Evolutionary conservation across 179 eudicot genomes (phyloP).

Genomic region (Spinacia oleracea): DNA sequence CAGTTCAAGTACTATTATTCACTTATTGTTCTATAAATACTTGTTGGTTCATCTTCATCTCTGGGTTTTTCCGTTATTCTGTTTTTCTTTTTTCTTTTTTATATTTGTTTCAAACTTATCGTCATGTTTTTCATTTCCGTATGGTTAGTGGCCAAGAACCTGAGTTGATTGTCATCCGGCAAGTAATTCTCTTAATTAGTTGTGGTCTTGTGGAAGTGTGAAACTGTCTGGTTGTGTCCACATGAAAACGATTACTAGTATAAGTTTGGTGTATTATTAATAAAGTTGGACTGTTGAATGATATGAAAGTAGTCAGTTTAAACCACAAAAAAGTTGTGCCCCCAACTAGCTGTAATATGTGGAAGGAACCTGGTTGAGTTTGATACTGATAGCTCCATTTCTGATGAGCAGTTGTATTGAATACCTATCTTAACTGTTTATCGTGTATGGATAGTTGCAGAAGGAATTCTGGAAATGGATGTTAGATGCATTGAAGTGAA

Average conservation of each 20-base stretch:
- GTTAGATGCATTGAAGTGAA: background rate
- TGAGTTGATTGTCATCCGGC: background rate
- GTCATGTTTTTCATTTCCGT: background rate
- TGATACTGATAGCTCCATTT: background rate
- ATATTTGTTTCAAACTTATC: background rate
- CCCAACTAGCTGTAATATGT: background rate
- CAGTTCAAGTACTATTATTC: background rate
- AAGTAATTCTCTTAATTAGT: background rate
- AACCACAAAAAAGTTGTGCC: background rate
- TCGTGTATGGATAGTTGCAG: background rate
- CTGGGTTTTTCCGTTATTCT: background rate
- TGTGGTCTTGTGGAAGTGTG: background rate
- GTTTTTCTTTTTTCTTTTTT: too few relatives aligned
- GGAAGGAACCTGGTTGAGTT: background rate
- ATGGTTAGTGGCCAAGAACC: background rate
- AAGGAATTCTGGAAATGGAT: background rate
- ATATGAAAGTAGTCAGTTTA: background rate
- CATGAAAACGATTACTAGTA: background rate
- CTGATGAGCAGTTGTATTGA: background rate
- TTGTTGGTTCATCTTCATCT: background rate
- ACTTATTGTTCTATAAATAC: constrained; percentile 3
- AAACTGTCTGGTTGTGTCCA: background rate
- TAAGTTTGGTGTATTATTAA: background rate
- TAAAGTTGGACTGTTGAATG: background rate
- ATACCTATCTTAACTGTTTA: background rate